Percentiles rank a stretch among this genome's conserved stretches.
Conservation (phyloP, 345 rosid genomes). For the sweet orange (Citrus sinensis) region DVS_A1.0 CM039162.1:232501-233000, state of each 20-base stretch:
- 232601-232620: slow-evolving; percentile 15
- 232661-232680: neutral
- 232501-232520: slow-evolving; percentile 3
- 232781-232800: too few relatives aligned
- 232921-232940: too few relatives aligned
- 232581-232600: neutral
- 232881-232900: too few relatives aligned
- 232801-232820: too few relatives aligned
- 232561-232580: neutral
- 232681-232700: neutral
- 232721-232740: neutral
- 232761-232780: too few relatives aligned
- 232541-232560: neutral
- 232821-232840: too few relatives aligned
- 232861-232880: too few relatives aligned
- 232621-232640: slow-evolving; percentile 20
- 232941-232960: too few relatives aligned
- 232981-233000: too few relatives aligned
- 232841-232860: too few relatives aligned
- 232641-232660: neutral
- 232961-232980: too few relatives aligned
- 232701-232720: neutral
- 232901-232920: too few relatives aligned
- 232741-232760: neutral
- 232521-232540: slow-evolving; percentile 1